A percentile compares a stretch with the other conserved stretches of the same genome.
Evolutionary conservation across 441 rosid genomes (phyloP).

Genomic region (Gossypium schwendimanii): DNA sequence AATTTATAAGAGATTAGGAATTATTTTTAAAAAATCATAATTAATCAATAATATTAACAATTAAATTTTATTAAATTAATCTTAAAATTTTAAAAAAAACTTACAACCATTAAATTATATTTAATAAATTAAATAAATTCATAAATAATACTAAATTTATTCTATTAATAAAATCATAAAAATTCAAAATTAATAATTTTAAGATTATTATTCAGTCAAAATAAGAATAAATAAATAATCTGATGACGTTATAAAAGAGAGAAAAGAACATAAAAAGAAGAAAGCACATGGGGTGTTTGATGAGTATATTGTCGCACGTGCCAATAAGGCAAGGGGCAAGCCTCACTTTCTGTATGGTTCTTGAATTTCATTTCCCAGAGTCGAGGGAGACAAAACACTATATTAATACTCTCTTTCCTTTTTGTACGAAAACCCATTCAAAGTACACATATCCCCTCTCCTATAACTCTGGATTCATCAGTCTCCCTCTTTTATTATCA

Average conservation of each 20-base stretch:
- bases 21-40: too few relatives aligned
- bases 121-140: too few relatives aligned
- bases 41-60: too few relatives aligned
- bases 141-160: too few relatives aligned
- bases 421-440: not conserved
- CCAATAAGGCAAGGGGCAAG: not conserved
- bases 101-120: too few relatives aligned
- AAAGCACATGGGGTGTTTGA: not conserved
- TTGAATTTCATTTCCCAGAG: not conserved
- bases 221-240: not conserved
- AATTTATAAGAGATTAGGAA: too few relatives aligned
- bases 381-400: not conserved
- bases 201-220: too few relatives aligned
- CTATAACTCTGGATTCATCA: not conserved
- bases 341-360: not conserved
- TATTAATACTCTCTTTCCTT: not conserved
- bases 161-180: too few relatives aligned
- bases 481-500: not conserved
- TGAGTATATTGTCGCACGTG: not conserved
- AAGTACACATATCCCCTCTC: not conserved
- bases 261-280: too few relatives aligned
- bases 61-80: too few relatives aligned
- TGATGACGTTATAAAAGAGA: not conserved
- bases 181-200: too few relatives aligned
- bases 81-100: too few relatives aligned